Evolutionary conservation across 257 asterid species (phyloP), one percentile per base, ranked within the genome.

Genomic region (Fraxinus americana): DNA sequence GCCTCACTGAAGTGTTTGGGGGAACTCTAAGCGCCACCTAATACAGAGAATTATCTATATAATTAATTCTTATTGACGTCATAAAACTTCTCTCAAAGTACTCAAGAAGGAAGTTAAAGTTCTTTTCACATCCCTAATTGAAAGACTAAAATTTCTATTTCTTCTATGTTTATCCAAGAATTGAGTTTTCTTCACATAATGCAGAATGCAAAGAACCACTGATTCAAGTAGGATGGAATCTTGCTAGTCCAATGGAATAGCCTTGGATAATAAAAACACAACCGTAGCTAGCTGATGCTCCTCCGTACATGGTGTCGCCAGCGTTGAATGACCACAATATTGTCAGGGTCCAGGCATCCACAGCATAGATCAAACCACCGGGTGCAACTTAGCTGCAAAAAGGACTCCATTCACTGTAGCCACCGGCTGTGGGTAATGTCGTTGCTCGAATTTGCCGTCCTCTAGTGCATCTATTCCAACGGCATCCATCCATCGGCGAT

Each of bases 401-500:
- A 94, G 78, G 2, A 94, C 84, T 10, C 89, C 93, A 16, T 89
- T 89, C 30, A 79, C 89, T 5, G 89, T 14, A 1, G 96, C 88
- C 36, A 92, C 92, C 0, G 97, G 94, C 29, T 93, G 2, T 79
- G 90, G 25, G 93, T 81, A 0, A 84, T 78, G 0, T 90, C 94
- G 25, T 89, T 88, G 86, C 96, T 92, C 0, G 97, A 97, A 16
- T 92, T 76, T 1, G 96, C 94, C 0, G 93, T 89, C 43, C 96
- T 75, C 98, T 94, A 94, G 0, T 0, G 89, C 89, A 82, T 83
- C 85, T 63, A 90, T 92, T 94, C 92, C 86, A 88, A 48, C 2
- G 92, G 96, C 72, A 92, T 94, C 97, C 98, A 92, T 71, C 88
- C 97, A 29, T 94, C 96, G 1, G 88, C 85, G 0, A 85, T 85